phyloP scores from a whole-genome alignment of 306 rosid species.

The Styphnolobium japonicum region DNA sequence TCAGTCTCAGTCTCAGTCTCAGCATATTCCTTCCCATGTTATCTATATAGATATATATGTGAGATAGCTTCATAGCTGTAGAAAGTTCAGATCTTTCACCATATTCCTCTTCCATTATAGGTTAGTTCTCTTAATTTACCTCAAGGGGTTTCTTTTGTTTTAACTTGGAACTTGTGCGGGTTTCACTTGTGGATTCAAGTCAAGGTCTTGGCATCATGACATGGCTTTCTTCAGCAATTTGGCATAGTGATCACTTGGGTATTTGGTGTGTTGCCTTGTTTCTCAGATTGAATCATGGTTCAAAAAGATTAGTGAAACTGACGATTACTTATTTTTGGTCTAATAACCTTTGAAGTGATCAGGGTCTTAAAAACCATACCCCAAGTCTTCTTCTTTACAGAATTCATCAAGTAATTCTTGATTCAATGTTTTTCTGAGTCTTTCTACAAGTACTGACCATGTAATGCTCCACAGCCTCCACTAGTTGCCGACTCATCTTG shows the following conservation, averaged over 20 bases:
- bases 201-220: constrained; percentile 26
- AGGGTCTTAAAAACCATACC: neutral
- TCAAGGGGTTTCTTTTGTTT: neutral
- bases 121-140: constrained; percentile 31
- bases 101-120: constrained; percentile 26
- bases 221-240: constrained; percentile 13
- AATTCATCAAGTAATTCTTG: constrained; percentile 8
- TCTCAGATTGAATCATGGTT: constrained; percentile 6
- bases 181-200: constrained; percentile 32
- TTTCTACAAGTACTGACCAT: neutral
- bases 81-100: constrained; percentile 45
- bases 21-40: neutral
- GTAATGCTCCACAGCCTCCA: constrained; percentile 25
- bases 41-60: neutral
- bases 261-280: constrained; percentile 4
- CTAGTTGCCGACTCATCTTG: neutral
- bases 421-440: constrained; percentile 19
- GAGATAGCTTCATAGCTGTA: constrained; percentile 13
- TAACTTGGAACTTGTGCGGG: neutral
- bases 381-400: neutral
- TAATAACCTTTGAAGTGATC: constrained; percentile 12
- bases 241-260: constrained; percentile 21
- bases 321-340: neutral
- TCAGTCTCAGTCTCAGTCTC: no score
- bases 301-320: neutral